Evolutionary conservation across 2,329 filamentous ascomycete species (phyloP).

Genomic region (Trichoderma polysporum): DNA sequence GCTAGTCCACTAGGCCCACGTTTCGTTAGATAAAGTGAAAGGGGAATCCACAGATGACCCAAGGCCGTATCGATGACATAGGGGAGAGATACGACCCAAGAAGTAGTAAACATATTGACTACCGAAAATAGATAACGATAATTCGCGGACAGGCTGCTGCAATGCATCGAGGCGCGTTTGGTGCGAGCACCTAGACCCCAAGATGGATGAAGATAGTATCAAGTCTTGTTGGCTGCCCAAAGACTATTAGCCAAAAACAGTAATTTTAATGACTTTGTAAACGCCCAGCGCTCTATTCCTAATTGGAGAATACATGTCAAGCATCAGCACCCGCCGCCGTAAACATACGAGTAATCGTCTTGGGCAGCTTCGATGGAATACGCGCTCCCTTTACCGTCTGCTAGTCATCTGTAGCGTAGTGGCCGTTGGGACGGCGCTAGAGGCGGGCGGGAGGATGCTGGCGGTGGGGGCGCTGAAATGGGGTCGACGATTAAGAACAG

Average conservation of each 20-base stretch:
- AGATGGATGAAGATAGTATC: too few relatives aligned
- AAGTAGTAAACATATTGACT: too few relatives aligned
- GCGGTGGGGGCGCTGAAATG: constrained; percentile 12
- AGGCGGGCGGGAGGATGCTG: constrained; percentile 12
- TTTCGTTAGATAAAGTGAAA: neutral
- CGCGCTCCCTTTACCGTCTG: neutral
- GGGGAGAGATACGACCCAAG: too few relatives aligned
- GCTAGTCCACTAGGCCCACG: neutral
- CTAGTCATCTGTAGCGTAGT: neutral
- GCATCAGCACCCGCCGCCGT: neutral
- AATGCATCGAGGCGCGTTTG: too few relatives aligned
- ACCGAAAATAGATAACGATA: too few relatives aligned
- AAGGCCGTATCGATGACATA: too few relatives aligned
- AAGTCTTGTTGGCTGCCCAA: too few relatives aligned
- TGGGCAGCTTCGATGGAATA: neutral
- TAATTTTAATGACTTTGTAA: too few relatives aligned
- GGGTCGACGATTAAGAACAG: neutral
- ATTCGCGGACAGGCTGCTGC: too few relatives aligned
- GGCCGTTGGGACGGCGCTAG: constrained; percentile 11
- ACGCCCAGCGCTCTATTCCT: neutral
- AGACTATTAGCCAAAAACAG: too few relatives aligned
- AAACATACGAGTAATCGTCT: neutral
- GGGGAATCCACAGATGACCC: neutral
- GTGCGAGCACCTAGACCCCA: too few relatives aligned
- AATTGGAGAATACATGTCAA: neutral